These are phyloP conservation scores for Pisolithus microcarpus DNA, from an alignment of 768 basidiomycete genomes.

Conservation along the genomic window DNA sequence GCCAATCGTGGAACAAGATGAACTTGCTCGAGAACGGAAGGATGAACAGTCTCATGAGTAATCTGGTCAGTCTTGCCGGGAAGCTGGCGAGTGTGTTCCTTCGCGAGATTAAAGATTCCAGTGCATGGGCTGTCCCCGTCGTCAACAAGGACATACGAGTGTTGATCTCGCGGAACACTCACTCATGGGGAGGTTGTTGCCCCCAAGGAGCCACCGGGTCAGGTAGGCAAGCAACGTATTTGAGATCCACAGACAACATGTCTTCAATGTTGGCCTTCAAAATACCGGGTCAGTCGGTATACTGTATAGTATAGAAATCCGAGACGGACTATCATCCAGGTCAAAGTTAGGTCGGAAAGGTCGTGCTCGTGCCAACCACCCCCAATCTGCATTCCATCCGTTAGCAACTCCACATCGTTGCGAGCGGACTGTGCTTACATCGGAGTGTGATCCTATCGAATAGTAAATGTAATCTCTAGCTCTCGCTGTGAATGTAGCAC, in stretches of 20 bases:
- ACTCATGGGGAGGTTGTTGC: conserved; percentile 57
- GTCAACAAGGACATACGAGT: conserved; percentile 1
- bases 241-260: conserved; percentile 48
- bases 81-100: conserved; percentile 38
- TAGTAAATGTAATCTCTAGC: background rate
- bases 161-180: conserved; percentile 15
- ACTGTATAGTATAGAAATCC: background rate
- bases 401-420: background rate
- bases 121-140: conserved; percentile 35
- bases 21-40: conserved; percentile 48
- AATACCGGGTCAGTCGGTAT: background rate
- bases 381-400: conserved; percentile 41
- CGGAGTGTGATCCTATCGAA: conserved; percentile 25
- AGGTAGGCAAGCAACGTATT: conserved; percentile 44
- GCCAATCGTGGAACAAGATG: conserved; percentile 28
- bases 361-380: conserved; percentile 67
- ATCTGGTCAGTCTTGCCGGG: conserved; percentile 38
- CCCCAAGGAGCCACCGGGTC: conserved; percentile 57
- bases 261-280: conserved; percentile 49
- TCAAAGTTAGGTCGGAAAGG: conserved; percentile 54
- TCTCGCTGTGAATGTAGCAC: conserved; percentile 5
- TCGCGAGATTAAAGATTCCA: conserved; percentile 48
- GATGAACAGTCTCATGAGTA: conserved; percentile 56
- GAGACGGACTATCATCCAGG: conserved; percentile 56
- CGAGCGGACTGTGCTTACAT: conserved; percentile 4